Percentiles rank a stretch among this genome's conserved stretches.
These are phyloP conservation scores for Psilocybe sp. DNA, from an alignment of 768 basidiomycete species.

Conservation along the genomic window DNA sequence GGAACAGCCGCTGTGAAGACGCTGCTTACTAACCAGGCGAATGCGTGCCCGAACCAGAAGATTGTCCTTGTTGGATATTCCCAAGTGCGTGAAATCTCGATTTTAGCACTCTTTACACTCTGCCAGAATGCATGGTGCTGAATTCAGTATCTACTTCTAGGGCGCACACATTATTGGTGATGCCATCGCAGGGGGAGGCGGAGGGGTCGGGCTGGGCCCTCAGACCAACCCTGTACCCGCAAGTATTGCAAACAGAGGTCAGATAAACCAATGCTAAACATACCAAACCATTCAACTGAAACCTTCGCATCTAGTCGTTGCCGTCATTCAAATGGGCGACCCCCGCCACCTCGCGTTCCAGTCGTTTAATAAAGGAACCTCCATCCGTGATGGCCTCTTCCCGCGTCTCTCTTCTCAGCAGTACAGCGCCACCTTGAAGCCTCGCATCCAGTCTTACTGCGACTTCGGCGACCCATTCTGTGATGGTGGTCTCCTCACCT, in stretches of 20 bases:
- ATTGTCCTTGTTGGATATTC: conserved; percentile 29
- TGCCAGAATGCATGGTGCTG: background rate
- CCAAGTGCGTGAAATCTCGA: conserved; percentile 12
- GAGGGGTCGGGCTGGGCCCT: conserved; percentile 16
- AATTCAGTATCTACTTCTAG: conserved; percentile 10
- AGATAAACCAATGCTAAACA: background rate
- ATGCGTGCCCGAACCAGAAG: conserved; percentile 25
- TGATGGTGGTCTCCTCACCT: conserved; percentile 18
- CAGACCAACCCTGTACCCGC: conserved; percentile 19
- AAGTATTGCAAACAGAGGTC: conserved; percentile 12
- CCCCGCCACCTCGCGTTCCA: conserved; percentile 23
- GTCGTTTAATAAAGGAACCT: conserved; percentile 23
- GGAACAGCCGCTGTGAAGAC: conserved; percentile 23
- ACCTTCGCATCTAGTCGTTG: conserved; percentile 15
- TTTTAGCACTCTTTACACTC: too few relatives aligned
- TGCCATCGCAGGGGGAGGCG: conserved; percentile 23
- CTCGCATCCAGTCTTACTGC: conserved; percentile 23
- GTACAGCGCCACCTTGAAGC: conserved; percentile 20
- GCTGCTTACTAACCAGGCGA: conserved; percentile 20
- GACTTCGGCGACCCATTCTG: conserved; percentile 27
- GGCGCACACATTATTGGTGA: conserved; percentile 29
- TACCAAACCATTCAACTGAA: background rate
- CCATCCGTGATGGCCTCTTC: conserved; percentile 15
- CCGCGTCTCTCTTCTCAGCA: conserved; percentile 18
- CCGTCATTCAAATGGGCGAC: conserved; percentile 25